A percentile compares a stretch with the other conserved stretches of the same genome.
Conservation (phyloP, 768 basidiomycete genomes). For the Tricholoma terreum region DNA sequence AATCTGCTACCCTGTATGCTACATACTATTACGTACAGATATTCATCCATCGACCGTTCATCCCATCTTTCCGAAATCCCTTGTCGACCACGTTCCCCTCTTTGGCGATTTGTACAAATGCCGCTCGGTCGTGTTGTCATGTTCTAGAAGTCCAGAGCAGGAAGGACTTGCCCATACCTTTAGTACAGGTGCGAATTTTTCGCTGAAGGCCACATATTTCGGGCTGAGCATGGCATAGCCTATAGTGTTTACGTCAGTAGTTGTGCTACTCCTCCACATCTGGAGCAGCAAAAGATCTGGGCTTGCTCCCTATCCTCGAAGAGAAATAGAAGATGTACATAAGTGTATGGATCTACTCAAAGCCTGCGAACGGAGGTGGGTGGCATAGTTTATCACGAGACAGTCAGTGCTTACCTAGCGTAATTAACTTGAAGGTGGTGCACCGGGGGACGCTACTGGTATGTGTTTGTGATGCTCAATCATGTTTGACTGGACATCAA, state of each 20-base stretch:
- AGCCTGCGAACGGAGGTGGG: constrained; percentile 37
- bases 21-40: constrained; percentile 57
- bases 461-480: constrained; percentile 4
- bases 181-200: constrained; percentile 31
- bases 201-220: not conserved
- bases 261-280: constrained; percentile 63
- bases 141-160: constrained; percentile 54
- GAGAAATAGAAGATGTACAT: constrained; percentile 59
- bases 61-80: constrained; percentile 58
- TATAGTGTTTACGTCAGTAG: constrained; percentile 37
- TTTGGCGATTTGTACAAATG: constrained; percentile 82
- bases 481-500: not conserved
- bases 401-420: not conserved
- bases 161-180: constrained; percentile 32
- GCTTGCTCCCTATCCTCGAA: constrained; percentile 39
- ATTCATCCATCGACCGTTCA: constrained; percentile 75
- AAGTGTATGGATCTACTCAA: constrained; percentile 55
- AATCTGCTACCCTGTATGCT: constrained; percentile 53
- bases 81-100: constrained; percentile 46
- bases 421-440: constrained; percentile 31
- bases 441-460: constrained; percentile 40
- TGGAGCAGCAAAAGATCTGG: constrained; percentile 58
- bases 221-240: constrained; percentile 23
- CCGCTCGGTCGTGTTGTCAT: constrained; percentile 72
- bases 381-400: not conserved